Conservation (phyloP, 768 basidiomycete genomes). For the Leccinum imitatum region DNA sequence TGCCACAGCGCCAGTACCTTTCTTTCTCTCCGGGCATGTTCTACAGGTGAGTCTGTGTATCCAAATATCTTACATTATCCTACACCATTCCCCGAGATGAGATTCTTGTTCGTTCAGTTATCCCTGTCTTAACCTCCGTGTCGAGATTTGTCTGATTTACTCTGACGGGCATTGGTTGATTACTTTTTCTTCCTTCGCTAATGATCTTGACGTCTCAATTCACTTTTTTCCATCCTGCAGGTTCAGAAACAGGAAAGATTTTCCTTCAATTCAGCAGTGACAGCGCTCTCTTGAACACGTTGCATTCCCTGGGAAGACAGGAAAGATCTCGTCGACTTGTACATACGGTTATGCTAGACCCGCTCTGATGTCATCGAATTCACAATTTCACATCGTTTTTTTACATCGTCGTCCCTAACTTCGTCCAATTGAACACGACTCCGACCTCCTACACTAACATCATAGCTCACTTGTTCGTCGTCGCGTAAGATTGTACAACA, state of each 20-base stretch:
- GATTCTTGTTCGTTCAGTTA: constrained; percentile 25
- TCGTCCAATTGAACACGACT: not conserved
- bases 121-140: constrained; percentile 32
- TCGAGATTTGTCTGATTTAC: constrained; percentile 14
- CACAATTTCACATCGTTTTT: no score
- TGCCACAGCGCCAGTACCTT: not conserved
- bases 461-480: not conserved
- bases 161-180: not conserved
- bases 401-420: not conserved
- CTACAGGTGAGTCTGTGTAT: not conserved
- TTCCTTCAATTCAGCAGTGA: not conserved
- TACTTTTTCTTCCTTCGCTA: not conserved
- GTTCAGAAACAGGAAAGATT: not conserved
- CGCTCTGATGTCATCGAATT: no score
- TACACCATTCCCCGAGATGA: constrained; percentile 17
- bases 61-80: not conserved
- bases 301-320: not conserved
- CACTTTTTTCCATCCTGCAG: not conserved
- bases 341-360: not conserved
- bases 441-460: not conserved
- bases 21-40: no score
- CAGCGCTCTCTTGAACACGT: not conserved
- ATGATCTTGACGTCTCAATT: not conserved
- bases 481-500: not conserved
- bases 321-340: not conserved